phyloP scores from a whole-genome alignment of 164 flowering plant genomes.

The Chloranthus sessilifolius region DNA sequence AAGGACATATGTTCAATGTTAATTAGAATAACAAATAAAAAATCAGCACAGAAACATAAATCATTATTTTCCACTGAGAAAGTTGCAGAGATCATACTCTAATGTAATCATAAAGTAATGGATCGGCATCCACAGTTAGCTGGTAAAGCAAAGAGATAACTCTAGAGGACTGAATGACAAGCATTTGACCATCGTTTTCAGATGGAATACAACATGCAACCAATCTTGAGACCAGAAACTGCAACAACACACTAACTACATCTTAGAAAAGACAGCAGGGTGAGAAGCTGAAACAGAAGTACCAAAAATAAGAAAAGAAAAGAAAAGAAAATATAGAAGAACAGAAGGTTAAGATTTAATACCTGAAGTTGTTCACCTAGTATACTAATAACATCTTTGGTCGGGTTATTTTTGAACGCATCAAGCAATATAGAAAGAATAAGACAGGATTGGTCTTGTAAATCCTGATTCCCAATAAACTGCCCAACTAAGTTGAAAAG shows the following conservation, averaged over 20 bases:
- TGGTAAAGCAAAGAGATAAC: constrained; percentile 55
- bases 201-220: constrained; percentile 62
- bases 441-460: constrained; percentile 77
- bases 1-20: not conserved
- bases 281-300: not conserved
- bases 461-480: constrained; percentile 40
- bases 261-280: not conserved
- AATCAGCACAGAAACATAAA: not conserved
- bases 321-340: constrained; percentile 3
- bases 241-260: constrained; percentile 10
- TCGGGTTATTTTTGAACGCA: constrained; percentile 35
- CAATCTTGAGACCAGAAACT: constrained; percentile 89
- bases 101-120: constrained; percentile 67
- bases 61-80: not conserved
- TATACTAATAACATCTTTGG: constrained; percentile 33
- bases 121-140: constrained; percentile 62
- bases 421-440: constrained; percentile 57
- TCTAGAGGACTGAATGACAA: constrained; percentile 33
- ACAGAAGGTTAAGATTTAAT: not conserved
- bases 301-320: not conserved
- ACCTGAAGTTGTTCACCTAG: constrained; percentile 94
- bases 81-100: constrained; percentile 32
- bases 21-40: not conserved
- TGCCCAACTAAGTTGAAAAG: constrained; percentile 81
- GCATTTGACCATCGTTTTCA: constrained; percentile 25